These are phyloP conservation scores for Ceratobasidium sp. DNA, from an alignment of 1,284 basidiomycete species.

Conservation along the genomic window DNA sequence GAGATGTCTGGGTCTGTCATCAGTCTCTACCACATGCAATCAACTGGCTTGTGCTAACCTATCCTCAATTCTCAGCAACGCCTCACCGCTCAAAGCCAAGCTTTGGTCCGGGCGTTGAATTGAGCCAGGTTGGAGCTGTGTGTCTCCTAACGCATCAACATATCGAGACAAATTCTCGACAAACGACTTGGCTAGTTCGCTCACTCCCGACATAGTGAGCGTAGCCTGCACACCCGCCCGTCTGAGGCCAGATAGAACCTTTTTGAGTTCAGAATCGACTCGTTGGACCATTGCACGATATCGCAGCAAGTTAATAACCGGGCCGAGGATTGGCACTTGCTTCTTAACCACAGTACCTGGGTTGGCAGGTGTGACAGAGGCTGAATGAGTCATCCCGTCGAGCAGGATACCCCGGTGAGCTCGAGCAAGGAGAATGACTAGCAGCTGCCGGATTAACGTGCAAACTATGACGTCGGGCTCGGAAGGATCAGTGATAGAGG, in stretches of 20 bases:
- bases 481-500: conserved; percentile 41
- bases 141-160: conserved; percentile 15
- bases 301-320: conserved; percentile 77
- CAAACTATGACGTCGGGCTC: conserved; percentile 61
- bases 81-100: conserved; percentile 68
- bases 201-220: conserved; percentile 69
- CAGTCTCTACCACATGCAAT: conserved; percentile 1
- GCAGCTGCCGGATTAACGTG: conserved; percentile 72
- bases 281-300: conserved; percentile 76
- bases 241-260: conserved; percentile 61
- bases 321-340: conserved; percentile 63
- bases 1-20: conserved; percentile 62
- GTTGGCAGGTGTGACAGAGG: conserved; percentile 44
- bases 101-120: conserved; percentile 47
- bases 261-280: conserved; percentile 66
- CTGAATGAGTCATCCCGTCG: conserved; percentile 57
- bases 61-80: conserved; percentile 71
- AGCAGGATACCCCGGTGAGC: conserved; percentile 64
- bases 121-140: background rate
- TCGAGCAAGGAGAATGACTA: conserved; percentile 73
- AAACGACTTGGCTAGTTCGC: conserved; percentile 70
- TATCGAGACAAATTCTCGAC: conserved; percentile 57
- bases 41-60: conserved; percentile 56
- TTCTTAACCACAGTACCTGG: conserved; percentile 44
- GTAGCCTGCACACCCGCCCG: conserved; percentile 66